Percentiles rank a stretch among this genome's conserved stretches.
Conservation (phyloP, 2,329 filamentous ascomycete genomes). For the Plectosphaerella sp. region DNA sequence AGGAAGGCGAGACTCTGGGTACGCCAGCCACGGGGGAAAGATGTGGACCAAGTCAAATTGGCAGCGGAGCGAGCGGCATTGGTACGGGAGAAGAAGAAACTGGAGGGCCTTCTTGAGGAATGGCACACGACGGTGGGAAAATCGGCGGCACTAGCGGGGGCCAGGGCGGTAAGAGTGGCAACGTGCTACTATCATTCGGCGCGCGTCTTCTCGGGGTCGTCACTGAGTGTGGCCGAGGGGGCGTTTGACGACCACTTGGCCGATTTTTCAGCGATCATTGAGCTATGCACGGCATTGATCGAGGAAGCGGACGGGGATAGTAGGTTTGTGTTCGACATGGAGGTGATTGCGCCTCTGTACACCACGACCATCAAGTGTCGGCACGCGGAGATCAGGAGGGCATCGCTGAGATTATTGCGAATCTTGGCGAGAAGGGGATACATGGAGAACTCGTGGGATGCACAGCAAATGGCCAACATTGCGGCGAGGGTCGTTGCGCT, state of each 20-base stretch:
- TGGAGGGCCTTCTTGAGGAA: too few relatives aligned
- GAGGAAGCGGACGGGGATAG: too few relatives aligned
- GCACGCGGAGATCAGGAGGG: conserved; percentile 31
- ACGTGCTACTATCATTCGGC: conserved; percentile 18
- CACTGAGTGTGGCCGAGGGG: conserved; percentile 23
- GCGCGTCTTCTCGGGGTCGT: conserved; percentile 25
- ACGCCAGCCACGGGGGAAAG: too few relatives aligned
- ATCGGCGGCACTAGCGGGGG: too few relatives aligned
- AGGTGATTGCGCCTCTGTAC: conserved; percentile 34
- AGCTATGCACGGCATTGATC: too few relatives aligned
- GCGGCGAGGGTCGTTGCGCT: conserved; percentile 27
- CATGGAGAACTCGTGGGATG: conserved; percentile 34
- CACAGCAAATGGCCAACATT: conserved; percentile 22
- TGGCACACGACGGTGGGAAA: too few relatives aligned
- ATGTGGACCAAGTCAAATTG: too few relatives aligned
- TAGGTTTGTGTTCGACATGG: conserved; percentile 35
- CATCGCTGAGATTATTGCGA: conserved; percentile 12
- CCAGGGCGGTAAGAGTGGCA: too few relatives aligned
- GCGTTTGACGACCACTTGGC: conserved; percentile 27
- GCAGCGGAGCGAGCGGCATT: too few relatives aligned
- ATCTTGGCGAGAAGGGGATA: conserved; percentile 23
- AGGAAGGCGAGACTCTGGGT: too few relatives aligned
- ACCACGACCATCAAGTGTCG: conserved; percentile 34
- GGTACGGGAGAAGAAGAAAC: too few relatives aligned
- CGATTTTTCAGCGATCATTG: conserved; percentile 30